These are phyloP conservation scores for Diaporthe batatas DNA, from an alignment of 2,329 filamentous ascomycete species.

Conservation along the genomic window DNA sequence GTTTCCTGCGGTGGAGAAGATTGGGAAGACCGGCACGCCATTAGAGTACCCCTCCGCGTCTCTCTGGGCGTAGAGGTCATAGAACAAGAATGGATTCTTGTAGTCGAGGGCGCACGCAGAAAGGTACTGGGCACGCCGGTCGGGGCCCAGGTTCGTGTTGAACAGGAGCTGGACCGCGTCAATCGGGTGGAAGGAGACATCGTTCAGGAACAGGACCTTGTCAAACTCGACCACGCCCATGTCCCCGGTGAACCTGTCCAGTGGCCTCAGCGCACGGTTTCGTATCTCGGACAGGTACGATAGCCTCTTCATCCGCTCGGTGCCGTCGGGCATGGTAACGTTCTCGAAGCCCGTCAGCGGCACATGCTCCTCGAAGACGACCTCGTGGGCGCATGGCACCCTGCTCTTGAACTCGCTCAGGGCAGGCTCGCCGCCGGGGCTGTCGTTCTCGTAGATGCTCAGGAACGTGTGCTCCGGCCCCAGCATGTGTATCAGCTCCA, in stretches of 20 bases:
- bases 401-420: constrained; percentile 65
- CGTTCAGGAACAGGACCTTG: constrained; percentile 76
- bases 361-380: constrained; percentile 73
- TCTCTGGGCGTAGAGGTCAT: constrained; percentile 80
- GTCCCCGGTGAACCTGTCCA: constrained; percentile 61
- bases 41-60: constrained; percentile 74
- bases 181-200: constrained; percentile 66
- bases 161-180: constrained; percentile 73
- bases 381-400: constrained; percentile 59
- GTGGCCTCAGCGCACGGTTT: constrained; percentile 76
- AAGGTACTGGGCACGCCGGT: constrained; percentile 70
- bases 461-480: constrained; percentile 77
- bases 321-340: constrained; percentile 72
- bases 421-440: constrained; percentile 66
- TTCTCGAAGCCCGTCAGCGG: constrained; percentile 68
- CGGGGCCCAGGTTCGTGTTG: constrained; percentile 65
- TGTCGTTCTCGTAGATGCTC: constrained; percentile 81
- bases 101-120: constrained; percentile 81
- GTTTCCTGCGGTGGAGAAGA: constrained; percentile 68
- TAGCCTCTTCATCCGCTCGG: constrained; percentile 77
- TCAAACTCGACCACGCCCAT: constrained; percentile 60
- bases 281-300: constrained; percentile 80
- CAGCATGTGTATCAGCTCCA: constrained; percentile 74
- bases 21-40: constrained; percentile 76
- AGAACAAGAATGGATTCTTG: constrained; percentile 75